These are phyloP conservation scores for Thielaviopsis populi DNA, from an alignment of 2,329 filamentous ascomycete species.

Conservation along the genomic window DNA sequence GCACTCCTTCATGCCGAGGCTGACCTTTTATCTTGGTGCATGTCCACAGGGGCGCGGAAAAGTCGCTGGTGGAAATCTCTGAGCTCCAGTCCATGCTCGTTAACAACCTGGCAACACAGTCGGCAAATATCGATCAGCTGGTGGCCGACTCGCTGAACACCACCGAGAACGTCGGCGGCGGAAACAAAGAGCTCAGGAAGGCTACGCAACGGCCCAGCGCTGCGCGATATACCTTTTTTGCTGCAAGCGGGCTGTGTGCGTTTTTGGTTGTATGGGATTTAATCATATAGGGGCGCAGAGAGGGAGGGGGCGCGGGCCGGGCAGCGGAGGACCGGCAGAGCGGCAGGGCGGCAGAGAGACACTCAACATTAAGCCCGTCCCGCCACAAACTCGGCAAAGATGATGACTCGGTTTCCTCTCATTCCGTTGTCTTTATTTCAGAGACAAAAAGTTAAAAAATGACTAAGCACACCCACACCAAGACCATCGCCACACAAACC, in stretches of 20 bases:
- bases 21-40: constrained; percentile 4
- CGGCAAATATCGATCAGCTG: constrained; percentile 76
- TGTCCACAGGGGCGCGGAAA: constrained; percentile 58
- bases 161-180: constrained; percentile 70
- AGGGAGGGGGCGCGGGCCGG: neutral
- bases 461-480: no score
- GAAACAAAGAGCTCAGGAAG: constrained; percentile 81
- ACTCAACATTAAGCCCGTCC: neutral
- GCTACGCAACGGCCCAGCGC: constrained; percentile 58
- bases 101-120: constrained; percentile 69
- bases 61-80: constrained; percentile 80
- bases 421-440: no score
- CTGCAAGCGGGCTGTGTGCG: constrained; percentile 58
- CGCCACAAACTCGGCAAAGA: no score
- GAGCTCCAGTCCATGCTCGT: constrained; percentile 83
- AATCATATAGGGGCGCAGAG: constrained; percentile 34
- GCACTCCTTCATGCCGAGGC: neutral
- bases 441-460: no score
- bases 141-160: constrained; percentile 71
- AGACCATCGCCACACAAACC: no score
- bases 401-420: no score
- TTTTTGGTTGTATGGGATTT: constrained; percentile 68
- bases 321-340: no score
- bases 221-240: constrained; percentile 66
- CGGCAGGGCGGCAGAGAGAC: no score